Evolutionary conservation across 352 stramenopile genomes (phyloP), one percentile per base, ranked within the genome.

Genomic region (Thalassiosira allenii): DNA sequence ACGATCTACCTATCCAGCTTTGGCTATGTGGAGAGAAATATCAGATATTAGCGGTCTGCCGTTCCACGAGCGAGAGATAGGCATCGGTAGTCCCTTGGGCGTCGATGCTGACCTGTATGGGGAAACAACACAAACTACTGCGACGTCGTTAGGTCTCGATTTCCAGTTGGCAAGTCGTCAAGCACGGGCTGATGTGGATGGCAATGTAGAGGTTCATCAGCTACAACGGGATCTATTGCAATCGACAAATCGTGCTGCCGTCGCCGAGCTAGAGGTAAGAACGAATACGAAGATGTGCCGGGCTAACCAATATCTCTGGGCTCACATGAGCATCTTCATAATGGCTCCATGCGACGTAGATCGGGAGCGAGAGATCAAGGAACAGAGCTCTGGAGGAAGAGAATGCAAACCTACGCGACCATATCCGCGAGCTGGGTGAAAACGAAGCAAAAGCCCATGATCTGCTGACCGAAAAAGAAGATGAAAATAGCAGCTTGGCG

Each of bases 11-110:
- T n/a, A n/a, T n/a, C n/a, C n/a, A n/a, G n/a, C n/a, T n/a, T n/a
- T n/a, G n/a, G n/a, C n/a, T n/a, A 86, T 87, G 79, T 87, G 79
- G 79, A 22, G 76, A 58, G 66, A 82, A 33, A 77, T 87, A 9
- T 47, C 58, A 17, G 59, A 43, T 20, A 83, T 80, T 14, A 66
- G 41, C 20, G 72, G 79, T 12, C 22, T 87, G 11, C 79, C 79
- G 20, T 87, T 82, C 14, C 64, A 23, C 44, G 37, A 47, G 37
- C 57, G 0, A 41, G 23, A 12, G 22, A 57, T 57, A 8, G 11
- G 47, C 47, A 1, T 57, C 47, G 49, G 32, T 9, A 70, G 64
- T 70, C 54, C 54, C 32, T 56, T 43, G 14, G 54, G 62, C 5
- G 29, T 81, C 53, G 52, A 67, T 56, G 33, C 32, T 32, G 8